These are phyloP conservation scores for Mucor ambiguus DNA, from an alignment of 371 early-diverging fungal genomes.

Conservation along the genomic window DNA sequence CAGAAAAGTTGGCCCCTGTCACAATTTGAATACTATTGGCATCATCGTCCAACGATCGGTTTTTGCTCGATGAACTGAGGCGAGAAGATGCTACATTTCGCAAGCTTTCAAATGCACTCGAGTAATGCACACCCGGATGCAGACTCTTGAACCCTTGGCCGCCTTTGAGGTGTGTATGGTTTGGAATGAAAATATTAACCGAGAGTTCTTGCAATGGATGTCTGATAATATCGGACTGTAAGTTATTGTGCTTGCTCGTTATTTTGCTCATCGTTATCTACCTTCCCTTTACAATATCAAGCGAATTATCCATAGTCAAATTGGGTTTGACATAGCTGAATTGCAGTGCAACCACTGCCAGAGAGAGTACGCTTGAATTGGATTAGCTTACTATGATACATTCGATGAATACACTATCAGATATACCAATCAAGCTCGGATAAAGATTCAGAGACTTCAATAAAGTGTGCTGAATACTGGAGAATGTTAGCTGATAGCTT, in stretches of 20 bases:
- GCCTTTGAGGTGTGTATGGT: slow-evolving; percentile 57
- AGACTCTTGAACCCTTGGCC: slow-evolving; percentile 16
- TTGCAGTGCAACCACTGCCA: slow-evolving; percentile 61
- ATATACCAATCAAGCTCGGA: slow-evolving; percentile 76
- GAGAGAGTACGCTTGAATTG: slow-evolving; percentile 56
- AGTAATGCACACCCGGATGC: background rate
- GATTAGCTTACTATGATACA: background rate
- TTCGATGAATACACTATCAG: background rate
- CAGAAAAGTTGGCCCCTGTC: slow-evolving; percentile 80
- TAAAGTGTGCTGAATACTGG: slow-evolving; percentile 37
- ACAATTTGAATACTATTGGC: slow-evolving; percentile 54
- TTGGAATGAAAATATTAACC: slow-evolving; percentile 67
- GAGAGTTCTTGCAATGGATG: slow-evolving; percentile 77
- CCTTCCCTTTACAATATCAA: slow-evolving; percentile 64
- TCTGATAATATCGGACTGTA: slow-evolving; percentile 28
- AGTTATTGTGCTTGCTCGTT: too few species aligned
- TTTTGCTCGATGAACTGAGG: background rate
- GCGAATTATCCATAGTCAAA: slow-evolving; percentile 51
- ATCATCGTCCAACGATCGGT: background rate
- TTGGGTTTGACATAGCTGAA: slow-evolving; percentile 61
- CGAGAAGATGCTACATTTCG: background rate
- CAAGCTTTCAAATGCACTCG: background rate
- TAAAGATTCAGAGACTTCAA: slow-evolving; percentile 40
- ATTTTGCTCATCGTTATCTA: slow-evolving; percentile 1
- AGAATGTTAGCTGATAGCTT: slow-evolving; percentile 58